Conservation (phyloP, 2,329 filamentous ascomycete genomes). For the Daldinia eschscholtzii region DNA sequence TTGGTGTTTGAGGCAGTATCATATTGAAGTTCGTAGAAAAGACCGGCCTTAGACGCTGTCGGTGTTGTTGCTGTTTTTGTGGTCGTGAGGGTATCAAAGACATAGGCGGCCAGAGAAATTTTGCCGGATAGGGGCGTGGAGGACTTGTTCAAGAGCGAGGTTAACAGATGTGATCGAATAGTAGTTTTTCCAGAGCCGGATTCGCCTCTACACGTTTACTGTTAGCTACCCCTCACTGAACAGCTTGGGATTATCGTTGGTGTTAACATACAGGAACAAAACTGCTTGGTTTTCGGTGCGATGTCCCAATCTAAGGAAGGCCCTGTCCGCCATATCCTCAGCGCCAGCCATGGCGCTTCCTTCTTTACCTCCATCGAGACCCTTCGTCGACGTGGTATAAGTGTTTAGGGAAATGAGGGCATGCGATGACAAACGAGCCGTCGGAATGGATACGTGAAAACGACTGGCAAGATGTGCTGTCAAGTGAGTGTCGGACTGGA, state of each 20-base stretch:
- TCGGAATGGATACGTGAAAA: slow-evolving; percentile 91
- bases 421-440: slow-evolving; percentile 89
- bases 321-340: slow-evolving; percentile 89
- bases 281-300: slow-evolving; percentile 94
- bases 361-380: slow-evolving; percentile 89
- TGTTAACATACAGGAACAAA: slow-evolving; percentile 83
- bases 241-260: background rate
- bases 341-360: slow-evolving; percentile 93
- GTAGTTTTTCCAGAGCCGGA: slow-evolving; percentile 97
- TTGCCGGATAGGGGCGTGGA: slow-evolving; percentile 94
- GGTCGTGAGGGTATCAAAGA: slow-evolving; percentile 96
- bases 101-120: slow-evolving; percentile 90
- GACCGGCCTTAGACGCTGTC: slow-evolving; percentile 92
- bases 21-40: slow-evolving; percentile 97
- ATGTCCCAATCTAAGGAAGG: slow-evolving; percentile 86
- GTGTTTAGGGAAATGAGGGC: slow-evolving; percentile 94
- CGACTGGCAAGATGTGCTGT: slow-evolving; percentile 87
- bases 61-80: slow-evolving; percentile 97
- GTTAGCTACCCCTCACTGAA: slow-evolving; percentile 20
- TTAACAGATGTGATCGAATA: slow-evolving; percentile 87
- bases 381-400: slow-evolving; percentile 88
- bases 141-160: slow-evolving; percentile 87
- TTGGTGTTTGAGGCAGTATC: slow-evolving; percentile 87
- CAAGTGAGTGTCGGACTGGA: slow-evolving; percentile 81
- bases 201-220: slow-evolving; percentile 76